Percentiles rank a stretch among this genome's conserved stretches.
Conservation (phyloP, 345 rosid genomes). For the Aegle marmelos region DNA sequence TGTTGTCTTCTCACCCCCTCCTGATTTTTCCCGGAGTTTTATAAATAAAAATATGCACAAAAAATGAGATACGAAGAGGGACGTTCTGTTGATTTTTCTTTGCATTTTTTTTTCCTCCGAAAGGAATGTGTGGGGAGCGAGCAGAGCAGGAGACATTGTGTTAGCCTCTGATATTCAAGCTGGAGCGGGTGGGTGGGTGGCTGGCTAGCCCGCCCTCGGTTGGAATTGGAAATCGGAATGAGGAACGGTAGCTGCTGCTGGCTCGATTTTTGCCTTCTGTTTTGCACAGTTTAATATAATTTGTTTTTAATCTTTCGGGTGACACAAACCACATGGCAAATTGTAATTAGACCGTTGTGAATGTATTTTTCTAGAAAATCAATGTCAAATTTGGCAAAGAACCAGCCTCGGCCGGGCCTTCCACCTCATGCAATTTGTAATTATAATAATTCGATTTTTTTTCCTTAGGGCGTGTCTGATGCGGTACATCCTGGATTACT, state of each 20-base stretch:
- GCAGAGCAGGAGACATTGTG: neutral
- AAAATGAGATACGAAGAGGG: neutral
- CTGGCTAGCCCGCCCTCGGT: neutral
- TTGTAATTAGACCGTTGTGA: conserved; percentile 26
- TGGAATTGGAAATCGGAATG: neutral
- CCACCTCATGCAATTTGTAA: neutral
- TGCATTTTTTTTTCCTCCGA: neutral
- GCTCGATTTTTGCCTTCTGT: neutral
- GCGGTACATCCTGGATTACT: neutral
- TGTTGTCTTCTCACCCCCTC: neutral
- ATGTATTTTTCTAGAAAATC: conserved; percentile 5
- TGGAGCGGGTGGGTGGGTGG: neutral
- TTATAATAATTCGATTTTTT: neutral
- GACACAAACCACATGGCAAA: conserved; percentile 17
- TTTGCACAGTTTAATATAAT: conserved; percentile 1
- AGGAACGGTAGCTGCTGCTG: neutral
- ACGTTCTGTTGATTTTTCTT: neutral
- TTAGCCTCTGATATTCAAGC: neutral
- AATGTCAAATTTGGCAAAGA: neutral
- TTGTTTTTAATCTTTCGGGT: too few species aligned
- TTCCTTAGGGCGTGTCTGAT: neutral
- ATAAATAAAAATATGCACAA: neutral
- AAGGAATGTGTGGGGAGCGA: neutral
- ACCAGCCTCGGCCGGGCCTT: neutral
- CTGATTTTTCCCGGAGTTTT: neutral